phyloP scores from a whole-genome alignment of 2,329 filamentous ascomycete species.

The Fusarium sp. region DNA sequence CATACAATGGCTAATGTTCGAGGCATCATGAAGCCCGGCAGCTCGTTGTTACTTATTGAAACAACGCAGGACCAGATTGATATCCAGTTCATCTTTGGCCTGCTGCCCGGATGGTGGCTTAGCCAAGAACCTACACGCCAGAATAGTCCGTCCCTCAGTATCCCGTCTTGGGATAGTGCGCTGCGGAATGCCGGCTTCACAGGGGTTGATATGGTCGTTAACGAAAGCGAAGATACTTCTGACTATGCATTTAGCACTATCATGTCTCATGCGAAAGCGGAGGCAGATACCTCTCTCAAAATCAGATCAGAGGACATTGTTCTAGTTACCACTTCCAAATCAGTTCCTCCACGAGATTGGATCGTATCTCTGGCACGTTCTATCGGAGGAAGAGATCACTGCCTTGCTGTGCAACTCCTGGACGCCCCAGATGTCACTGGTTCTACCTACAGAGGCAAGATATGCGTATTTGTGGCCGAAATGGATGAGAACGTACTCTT shows the following conservation, averaged over 20 bases:
- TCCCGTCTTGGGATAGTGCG: not conserved
- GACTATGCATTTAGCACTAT: not conserved
- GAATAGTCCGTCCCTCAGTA: not conserved
- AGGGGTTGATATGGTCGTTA: not conserved
- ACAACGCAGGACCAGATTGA: not conserved
- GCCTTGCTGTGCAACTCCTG: not conserved
- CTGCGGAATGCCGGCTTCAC: not conserved
- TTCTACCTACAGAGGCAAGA: not conserved
- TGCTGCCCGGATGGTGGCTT: not conserved
- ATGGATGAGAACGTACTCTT: not conserved
- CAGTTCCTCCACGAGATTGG: not conserved
- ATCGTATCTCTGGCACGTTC: not conserved
- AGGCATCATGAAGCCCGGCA: not conserved
- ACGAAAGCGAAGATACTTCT: not conserved
- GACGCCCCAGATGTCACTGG: not conserved
- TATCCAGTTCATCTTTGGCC: not conserved
- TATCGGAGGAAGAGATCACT: not conserved
- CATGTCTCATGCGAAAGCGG: not conserved
- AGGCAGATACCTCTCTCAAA: rapidly evolving
- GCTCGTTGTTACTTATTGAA: not conserved
- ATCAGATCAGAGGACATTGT: not conserved
- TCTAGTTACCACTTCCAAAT: not conserved
- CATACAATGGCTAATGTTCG: not conserved
- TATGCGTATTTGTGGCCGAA: not conserved
- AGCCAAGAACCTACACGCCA: not conserved